phyloP scores from a whole-genome alignment of 2,329 filamentous ascomycete species.

The Fusarium abutilonis region DNA sequence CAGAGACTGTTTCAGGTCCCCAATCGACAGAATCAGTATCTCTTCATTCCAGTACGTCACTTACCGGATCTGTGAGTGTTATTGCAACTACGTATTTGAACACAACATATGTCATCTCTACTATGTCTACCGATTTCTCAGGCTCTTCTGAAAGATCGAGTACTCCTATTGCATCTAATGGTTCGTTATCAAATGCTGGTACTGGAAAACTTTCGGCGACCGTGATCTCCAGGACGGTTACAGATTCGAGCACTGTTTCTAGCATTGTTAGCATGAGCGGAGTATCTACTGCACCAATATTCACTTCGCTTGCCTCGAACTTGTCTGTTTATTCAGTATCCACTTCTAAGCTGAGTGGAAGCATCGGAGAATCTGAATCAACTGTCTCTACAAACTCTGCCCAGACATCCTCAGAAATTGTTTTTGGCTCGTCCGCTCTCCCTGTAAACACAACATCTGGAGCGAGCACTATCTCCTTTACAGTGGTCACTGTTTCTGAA shows the following conservation, averaged over 20 bases:
- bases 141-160: neutral
- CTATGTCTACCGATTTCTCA: neutral
- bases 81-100: constrained; percentile 20
- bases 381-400: constrained; percentile 1
- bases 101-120: neutral
- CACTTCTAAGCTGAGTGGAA: neutral
- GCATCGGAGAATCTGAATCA: neutral
- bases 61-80: constrained; percentile 1
- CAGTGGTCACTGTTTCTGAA: constrained; percentile 22
- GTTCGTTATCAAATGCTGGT: constrained; percentile 2
- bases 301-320: constrained; percentile 2
- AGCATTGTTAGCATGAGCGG: constrained; percentile 3
- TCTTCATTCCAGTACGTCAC: neutral
- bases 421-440: constrained; percentile 18
- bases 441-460: constrained; percentile 14
- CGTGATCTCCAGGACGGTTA: neutral
- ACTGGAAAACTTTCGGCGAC: constrained; percentile 4
- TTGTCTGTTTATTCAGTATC: constrained; percentile 9
- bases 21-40: neutral
- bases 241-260: constrained; percentile 5
- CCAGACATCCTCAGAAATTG: neutral
- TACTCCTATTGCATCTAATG: constrained; percentile 1
- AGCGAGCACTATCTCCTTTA: neutral
- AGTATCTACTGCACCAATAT: neutral
- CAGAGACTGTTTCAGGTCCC: neutral